These are phyloP conservation scores for Coemansia sp. DNA, from an alignment of 192 early-diverging fungal genomes.

Conservation along the genomic window DNA sequence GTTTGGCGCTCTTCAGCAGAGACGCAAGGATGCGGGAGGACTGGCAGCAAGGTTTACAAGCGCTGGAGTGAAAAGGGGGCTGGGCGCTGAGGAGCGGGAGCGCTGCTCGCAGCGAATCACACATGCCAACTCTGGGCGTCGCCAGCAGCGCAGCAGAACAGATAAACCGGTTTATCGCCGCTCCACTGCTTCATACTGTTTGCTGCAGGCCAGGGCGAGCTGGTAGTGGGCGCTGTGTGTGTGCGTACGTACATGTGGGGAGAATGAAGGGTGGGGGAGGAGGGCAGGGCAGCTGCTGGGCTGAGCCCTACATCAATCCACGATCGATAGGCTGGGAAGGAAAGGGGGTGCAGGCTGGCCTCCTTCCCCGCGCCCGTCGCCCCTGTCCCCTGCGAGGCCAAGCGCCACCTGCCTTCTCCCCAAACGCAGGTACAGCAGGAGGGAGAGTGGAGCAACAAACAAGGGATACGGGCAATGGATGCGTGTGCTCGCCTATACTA, in stretches of 20 bases:
- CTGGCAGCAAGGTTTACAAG: too few relatives aligned
- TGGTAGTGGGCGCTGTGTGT: not conserved
- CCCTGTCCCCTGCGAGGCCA: not conserved
- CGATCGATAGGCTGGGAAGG: conserved; percentile 16
- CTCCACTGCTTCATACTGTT: not conserved
- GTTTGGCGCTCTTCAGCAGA: too few relatives aligned
- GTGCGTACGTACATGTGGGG: not conserved
- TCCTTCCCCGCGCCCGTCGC: not conserved
- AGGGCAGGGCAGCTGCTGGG: not conserved
- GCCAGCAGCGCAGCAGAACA: not conserved
- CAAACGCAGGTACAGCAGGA: not conserved
- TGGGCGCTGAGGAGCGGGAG: conserved; percentile 7
- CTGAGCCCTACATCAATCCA: conserved; percentile 11
- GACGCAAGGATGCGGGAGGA: too few relatives aligned
- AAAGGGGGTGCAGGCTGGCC: too few relatives aligned
- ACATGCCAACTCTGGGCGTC: not conserved
- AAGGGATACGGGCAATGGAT: not conserved
- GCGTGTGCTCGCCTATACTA: not conserved
- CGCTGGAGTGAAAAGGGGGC: too few relatives aligned
- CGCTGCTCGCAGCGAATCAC: not conserved
- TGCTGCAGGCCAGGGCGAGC: not conserved
- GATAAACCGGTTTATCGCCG: not conserved
- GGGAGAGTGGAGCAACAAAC: not conserved
- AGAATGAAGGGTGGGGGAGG: not conserved
- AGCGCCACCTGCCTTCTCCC: too few relatives aligned